These are phyloP conservation scores for Dictyostelium firmibasis DNA, from an alignment of 78 protist species.

Conservation along the genomic window DNA sequence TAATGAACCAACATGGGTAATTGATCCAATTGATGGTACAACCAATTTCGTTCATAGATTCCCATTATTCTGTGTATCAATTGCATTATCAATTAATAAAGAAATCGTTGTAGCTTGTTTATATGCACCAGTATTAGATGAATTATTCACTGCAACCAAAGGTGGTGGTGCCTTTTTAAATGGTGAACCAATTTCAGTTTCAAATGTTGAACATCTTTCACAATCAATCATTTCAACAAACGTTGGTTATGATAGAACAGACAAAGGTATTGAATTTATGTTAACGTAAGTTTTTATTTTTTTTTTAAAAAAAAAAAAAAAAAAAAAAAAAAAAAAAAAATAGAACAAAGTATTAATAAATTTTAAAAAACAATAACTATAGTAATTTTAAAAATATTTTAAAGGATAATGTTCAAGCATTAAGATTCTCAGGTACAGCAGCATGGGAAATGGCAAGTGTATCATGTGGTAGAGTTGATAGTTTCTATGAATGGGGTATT, in stretches of 20 bases:
- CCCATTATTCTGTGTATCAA: constrained; percentile 79
- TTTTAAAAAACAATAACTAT: too few species aligned
- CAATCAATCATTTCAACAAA: constrained; percentile 72
- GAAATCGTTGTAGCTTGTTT: constrained; percentile 74
- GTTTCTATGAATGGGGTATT: constrained; percentile 85
- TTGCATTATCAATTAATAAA: constrained; percentile 60
- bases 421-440: constrained; percentile 83
- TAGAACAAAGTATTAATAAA: too few species aligned
- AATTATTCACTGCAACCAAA: constrained; percentile 75
- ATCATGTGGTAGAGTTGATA: constrained; percentile 80
- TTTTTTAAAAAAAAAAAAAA: background rate
- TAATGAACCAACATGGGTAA: constrained; percentile 89
- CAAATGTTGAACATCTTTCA: constrained; percentile 9
- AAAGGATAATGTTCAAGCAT: constrained; percentile 73
- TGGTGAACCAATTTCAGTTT: constrained; percentile 38
- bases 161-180: constrained; percentile 82
- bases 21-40: constrained; percentile 96
- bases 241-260: constrained; percentile 73
- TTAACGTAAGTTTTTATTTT: constrained; percentile 35
- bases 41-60: constrained; percentile 90
- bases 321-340: background rate
- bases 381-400: constrained; percentile 65
- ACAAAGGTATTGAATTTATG: constrained; percentile 68
- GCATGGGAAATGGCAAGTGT: constrained; percentile 86
- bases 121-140: constrained; percentile 74